Evolutionary conservation across 2,329 filamentous ascomycete species (phyloP).

Genomic region (Epichloe typhina): DNA sequence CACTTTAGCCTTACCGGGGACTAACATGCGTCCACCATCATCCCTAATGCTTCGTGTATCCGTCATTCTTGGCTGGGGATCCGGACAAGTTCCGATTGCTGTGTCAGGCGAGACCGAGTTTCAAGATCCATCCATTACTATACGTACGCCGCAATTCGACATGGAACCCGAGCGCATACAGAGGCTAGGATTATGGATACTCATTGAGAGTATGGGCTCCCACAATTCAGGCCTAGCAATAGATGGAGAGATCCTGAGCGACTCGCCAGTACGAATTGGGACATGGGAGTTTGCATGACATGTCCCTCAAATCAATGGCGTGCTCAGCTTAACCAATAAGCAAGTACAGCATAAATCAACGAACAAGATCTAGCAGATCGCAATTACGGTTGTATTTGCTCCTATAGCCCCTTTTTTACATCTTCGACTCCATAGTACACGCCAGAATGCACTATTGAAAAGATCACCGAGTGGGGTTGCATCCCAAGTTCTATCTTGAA

Average conservation of each 20-base stretch:
- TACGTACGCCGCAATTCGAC: slow-evolving; percentile 64
- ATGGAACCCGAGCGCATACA: slow-evolving; percentile 49
- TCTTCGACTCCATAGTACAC: background rate
- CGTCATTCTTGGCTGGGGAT: slow-evolving; percentile 59
- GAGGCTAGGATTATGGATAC: slow-evolving; percentile 57
- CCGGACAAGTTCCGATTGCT: slow-evolving; percentile 50
- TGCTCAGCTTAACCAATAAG: background rate
- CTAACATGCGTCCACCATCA: slow-evolving; percentile 21
- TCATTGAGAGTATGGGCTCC: slow-evolving; percentile 67
- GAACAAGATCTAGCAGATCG: background rate
- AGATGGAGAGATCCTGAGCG: slow-evolving; percentile 38
- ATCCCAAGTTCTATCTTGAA: too few relatives aligned
- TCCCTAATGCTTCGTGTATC: slow-evolving; percentile 52
- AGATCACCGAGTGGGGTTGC: too few relatives aligned
- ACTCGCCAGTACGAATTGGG: slow-evolving; percentile 29
- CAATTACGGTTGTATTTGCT: background rate
- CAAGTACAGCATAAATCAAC: background rate
- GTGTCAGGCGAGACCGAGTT: slow-evolving; percentile 63
- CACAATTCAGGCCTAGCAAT: slow-evolving; percentile 29
- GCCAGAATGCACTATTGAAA: background rate
- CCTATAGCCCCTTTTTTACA: background rate
- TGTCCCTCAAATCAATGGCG: background rate
- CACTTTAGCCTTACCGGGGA: slow-evolving; percentile 13
- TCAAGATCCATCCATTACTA: slow-evolving; percentile 49
- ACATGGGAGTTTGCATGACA: slow-evolving; percentile 24